Conservation (phyloP, 176 grass and related monocot species). For the Juncus effusus region DNA sequence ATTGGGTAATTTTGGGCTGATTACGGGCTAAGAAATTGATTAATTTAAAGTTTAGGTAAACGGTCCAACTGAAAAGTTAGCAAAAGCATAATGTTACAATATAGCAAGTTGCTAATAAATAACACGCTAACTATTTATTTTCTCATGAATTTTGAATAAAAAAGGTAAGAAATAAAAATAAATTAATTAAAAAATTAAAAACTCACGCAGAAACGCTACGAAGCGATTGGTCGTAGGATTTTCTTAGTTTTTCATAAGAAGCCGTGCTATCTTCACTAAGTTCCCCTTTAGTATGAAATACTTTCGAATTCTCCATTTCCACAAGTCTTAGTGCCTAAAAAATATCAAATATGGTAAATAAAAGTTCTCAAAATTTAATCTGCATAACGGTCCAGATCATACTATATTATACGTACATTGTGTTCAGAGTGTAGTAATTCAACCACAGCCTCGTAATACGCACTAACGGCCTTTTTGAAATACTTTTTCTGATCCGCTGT, state of each 20-base stretch:
- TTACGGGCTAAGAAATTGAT: not conserved
- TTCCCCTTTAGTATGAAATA: conserved; percentile 92
- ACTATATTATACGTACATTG: conserved; percentile 40
- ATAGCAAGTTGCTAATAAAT: no score
- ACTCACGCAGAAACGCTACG: conserved; percentile 93
- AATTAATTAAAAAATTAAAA: conserved; percentile 12
- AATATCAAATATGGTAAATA: conserved; percentile 9
- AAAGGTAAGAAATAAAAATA: not conserved
- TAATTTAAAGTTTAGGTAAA: no score
- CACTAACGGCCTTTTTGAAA: conserved; percentile 92
- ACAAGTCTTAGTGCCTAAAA: conserved; percentile 75
- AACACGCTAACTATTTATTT: no score
- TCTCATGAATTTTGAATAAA: not conserved
- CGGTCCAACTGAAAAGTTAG: no score
- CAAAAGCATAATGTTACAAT: no score
- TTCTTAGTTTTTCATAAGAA: conserved; percentile 95
- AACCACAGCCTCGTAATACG: conserved; percentile 85
- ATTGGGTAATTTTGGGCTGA: not conserved
- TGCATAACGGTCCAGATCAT: not conserved
- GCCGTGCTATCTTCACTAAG: conserved; percentile 81
- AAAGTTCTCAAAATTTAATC: conserved; percentile 26
- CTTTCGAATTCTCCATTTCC: conserved; percentile 93
- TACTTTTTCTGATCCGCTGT: conserved; percentile 90
- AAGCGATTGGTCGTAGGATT: conserved; percentile 89
- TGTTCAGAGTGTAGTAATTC: conserved; percentile 91